These are phyloP conservation scores for Ophiostoma himal-ulmi DNA, from an alignment of 2,329 filamentous ascomycete genomes.

Conservation along the genomic window DNA sequence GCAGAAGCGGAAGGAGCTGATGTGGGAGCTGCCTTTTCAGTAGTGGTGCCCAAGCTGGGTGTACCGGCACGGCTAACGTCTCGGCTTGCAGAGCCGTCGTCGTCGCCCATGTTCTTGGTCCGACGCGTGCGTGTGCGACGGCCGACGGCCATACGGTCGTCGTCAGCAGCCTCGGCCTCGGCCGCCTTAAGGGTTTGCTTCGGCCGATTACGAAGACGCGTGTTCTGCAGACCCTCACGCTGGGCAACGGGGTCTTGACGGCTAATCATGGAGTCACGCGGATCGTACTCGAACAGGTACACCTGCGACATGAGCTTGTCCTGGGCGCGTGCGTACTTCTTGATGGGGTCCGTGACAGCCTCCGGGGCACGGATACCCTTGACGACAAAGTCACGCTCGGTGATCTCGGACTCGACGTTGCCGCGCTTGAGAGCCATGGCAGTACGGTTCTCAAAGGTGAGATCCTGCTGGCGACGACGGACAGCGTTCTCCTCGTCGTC, in stretches of 20 bases:
- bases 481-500: constrained; percentile 55
- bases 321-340: constrained; percentile 44
- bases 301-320: constrained; percentile 54
- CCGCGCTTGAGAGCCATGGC: constrained; percentile 44
- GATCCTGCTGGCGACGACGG: constrained; percentile 41
- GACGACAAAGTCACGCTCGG: constrained; percentile 47
- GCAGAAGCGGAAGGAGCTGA: constrained; percentile 37
- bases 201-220: constrained; percentile 51
- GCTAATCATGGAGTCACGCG: constrained; percentile 52
- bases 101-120: constrained; percentile 35
- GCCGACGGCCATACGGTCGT: constrained; percentile 39
- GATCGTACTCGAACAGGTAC: constrained; percentile 58
- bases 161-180: constrained; percentile 43
- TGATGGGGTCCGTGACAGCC: constrained; percentile 40
- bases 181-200: constrained; percentile 55
- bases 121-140: constrained; percentile 49
- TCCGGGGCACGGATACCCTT: constrained; percentile 48
- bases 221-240: constrained; percentile 49
- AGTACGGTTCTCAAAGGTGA: constrained; percentile 34
- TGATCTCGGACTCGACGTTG: constrained; percentile 40
- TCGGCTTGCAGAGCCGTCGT: constrained; percentile 45
- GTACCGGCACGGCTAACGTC: constrained; percentile 49
- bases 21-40: constrained; percentile 31
- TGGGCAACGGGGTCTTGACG: constrained; percentile 54
- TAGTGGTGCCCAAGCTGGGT: constrained; percentile 35